Evolutionary conservation across 2,329 filamentous ascomycete species (phyloP).

Genomic region (Hypoxylon sp.): DNA sequence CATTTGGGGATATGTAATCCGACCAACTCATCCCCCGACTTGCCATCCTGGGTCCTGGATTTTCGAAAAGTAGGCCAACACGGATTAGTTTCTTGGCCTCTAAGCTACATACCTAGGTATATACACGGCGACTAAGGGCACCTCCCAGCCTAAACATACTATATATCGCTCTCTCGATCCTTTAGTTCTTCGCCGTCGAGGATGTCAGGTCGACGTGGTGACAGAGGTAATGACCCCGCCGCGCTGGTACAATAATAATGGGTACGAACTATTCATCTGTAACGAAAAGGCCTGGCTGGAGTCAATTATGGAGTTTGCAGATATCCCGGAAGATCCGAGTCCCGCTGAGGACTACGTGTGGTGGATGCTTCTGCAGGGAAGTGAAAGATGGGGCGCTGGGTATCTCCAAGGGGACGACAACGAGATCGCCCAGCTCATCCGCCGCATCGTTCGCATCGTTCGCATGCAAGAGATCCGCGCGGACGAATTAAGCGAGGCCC

Average conservation of each 20-base stretch:
- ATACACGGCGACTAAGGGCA: not conserved
- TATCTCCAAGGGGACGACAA: not conserved
- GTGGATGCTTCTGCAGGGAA: not conserved
- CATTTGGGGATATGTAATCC: not conserved
- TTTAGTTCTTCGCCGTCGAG: not conserved
- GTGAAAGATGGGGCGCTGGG: not conserved
- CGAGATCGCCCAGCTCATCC: not conserved
- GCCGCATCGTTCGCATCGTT: not conserved
- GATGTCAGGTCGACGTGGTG: not conserved
- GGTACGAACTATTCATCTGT: no score
- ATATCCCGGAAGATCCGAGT: not conserved
- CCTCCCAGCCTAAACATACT: not conserved
- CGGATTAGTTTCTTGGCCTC: not conserved
- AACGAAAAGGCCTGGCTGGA: not conserved
- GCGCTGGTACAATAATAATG: not conserved
- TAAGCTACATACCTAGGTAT: not conserved
- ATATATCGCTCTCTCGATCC: not conserved
- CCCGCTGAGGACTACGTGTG: not conserved
- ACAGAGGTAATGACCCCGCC: not conserved
- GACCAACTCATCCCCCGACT: not conserved
- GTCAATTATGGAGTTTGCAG: not conserved
- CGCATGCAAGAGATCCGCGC: not conserved
- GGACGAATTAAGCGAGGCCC: not conserved
- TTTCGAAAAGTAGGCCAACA: not conserved
- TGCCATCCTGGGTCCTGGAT: not conserved